These are phyloP conservation scores for Climacium dendroides DNA, from an alignment of 225 moss, liverwort and hornwort genomes.

Conservation along the genomic window DNA sequence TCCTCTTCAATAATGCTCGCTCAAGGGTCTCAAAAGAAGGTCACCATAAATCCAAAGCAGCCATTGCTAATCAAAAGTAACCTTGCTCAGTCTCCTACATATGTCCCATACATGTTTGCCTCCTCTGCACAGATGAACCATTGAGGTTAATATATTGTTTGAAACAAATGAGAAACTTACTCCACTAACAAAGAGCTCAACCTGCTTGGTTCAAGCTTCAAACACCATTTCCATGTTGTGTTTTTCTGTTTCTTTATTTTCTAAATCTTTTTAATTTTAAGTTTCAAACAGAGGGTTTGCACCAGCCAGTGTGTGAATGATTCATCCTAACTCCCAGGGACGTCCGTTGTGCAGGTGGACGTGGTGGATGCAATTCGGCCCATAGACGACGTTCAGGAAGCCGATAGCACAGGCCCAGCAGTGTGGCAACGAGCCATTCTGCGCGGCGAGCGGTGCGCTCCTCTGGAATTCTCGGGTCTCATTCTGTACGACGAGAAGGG, in stretches of 20 bases:
- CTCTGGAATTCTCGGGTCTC: constrained; percentile 41
- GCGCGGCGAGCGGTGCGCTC: constrained; percentile 43
- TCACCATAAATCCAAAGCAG: not conserved
- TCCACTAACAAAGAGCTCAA: not conserved
- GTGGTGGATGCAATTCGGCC: constrained; percentile 23
- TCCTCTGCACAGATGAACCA: not conserved
- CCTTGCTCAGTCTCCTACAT: not conserved
- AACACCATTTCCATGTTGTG: not conserved
- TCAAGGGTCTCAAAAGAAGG: not conserved
- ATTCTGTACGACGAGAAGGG: constrained; percentile 52
- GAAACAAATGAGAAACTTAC: not conserved
- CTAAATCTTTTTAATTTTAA: no score
- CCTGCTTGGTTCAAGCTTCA: not conserved
- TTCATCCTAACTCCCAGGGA: not conserved
- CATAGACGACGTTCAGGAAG: not conserved
- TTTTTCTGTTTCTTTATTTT: not conserved
- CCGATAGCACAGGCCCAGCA: not conserved
- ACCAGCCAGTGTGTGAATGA: not conserved
- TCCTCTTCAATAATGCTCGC: not conserved
- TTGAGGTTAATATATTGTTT: not conserved
- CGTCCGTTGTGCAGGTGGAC: constrained; percentile 19
- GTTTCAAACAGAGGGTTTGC: not conserved
- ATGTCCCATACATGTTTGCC: not conserved
- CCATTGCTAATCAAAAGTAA: not conserved
- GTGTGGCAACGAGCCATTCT: constrained; percentile 45